Evolutionary conservation across 768 basidiomycete species (phyloP), one percentile per base, ranked within the genome.

Genomic region (Hypholoma fasciculare): DNA sequence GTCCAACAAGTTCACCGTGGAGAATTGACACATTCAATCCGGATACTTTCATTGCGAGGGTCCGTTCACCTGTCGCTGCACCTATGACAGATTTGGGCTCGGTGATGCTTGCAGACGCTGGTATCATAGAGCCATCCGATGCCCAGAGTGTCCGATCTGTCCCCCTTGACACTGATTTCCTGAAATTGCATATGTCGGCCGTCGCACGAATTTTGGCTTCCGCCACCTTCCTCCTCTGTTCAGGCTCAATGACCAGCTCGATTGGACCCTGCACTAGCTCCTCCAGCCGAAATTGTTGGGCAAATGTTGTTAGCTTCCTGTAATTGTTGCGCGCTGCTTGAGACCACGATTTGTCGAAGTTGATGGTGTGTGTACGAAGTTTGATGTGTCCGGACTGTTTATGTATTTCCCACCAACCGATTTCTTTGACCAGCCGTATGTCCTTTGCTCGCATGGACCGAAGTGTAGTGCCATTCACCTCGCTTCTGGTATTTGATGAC

Each of bases 111-210:
- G 66, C 68, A 2, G 61, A n/a, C 0, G 69, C 57, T 5, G 57
- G 69, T 34, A 52, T 6, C 68, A 70, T 68, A 0, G 71, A 72
- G 1, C 69, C 68, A 46, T 72, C 69, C 0, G 67, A 57, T 6
- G 59, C 67, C 66, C 65, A 71, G 0, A 26, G 39, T 20, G 9
- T n/a, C 27, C 42, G 46, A 5, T 16, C 12, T 49, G 36, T 1
- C 27, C 39, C 19, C 9, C 38, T n/a, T n/a, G 36, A 12, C 2
- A 34, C 20, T 49, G 37, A 38, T 12, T 38, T 16, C 20, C 54
- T 30, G 46, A 47, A 17, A 4, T 3, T 1, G 46, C 16, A 47
- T 19, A 40, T 9, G 0, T 4, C 3, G 3, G 39, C 56, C 20
- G 44, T 37, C 16, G 16, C 49, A 1, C 20, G 20, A 16, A 65